phyloP scores from a whole-genome alignment of 306 rosid species.

The Glycine tomentella region DNA sequence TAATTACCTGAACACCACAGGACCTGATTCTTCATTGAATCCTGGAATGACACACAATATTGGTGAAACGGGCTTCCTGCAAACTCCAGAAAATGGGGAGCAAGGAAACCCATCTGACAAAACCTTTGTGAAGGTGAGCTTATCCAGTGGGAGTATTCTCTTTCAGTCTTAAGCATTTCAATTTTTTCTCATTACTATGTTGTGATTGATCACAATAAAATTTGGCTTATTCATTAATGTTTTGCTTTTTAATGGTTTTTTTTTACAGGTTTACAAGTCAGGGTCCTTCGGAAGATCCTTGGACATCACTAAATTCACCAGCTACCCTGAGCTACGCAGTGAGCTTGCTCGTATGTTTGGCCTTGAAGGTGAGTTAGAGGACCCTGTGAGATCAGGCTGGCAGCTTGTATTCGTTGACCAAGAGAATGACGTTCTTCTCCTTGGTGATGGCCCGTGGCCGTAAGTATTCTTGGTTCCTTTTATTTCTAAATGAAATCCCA shows the following conservation, averaged over 20 bases:
- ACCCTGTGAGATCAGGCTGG: conserved; percentile 99
- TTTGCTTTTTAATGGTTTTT: conserved; percentile 8
- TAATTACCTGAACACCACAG: conserved; percentile 68
- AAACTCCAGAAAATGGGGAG: conserved; percentile 70
- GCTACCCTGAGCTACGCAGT: conserved; percentile 82
- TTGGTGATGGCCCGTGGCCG: conserved; percentile 76
- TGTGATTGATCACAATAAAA: neutral
- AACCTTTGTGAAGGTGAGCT: conserved; percentile 91
- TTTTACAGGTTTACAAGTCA: conserved; percentile 53
- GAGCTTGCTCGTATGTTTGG: conserved; percentile 91
- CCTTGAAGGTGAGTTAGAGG: conserved; percentile 89
- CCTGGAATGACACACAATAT: conserved; percentile 69
- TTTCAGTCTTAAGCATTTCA: neutral
- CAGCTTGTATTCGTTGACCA: conserved; percentile 99
- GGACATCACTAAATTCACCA: conserved; percentile 76
- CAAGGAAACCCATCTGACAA: conserved; percentile 66
- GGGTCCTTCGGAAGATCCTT: conserved; percentile 55
- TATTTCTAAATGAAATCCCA: neutral
- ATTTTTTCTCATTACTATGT: neutral
- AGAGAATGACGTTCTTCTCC: conserved; percentile 94
- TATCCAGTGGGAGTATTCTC: neutral
- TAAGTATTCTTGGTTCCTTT: conserved; percentile 32
- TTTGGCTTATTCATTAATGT: neutral
- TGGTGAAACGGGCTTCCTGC: conserved; percentile 77
- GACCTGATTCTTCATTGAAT: conserved; percentile 70